phyloP scores from a whole-genome alignment of 2,329 filamentous ascomycete species.

The Chrysosporium keratinophilum region DNA sequence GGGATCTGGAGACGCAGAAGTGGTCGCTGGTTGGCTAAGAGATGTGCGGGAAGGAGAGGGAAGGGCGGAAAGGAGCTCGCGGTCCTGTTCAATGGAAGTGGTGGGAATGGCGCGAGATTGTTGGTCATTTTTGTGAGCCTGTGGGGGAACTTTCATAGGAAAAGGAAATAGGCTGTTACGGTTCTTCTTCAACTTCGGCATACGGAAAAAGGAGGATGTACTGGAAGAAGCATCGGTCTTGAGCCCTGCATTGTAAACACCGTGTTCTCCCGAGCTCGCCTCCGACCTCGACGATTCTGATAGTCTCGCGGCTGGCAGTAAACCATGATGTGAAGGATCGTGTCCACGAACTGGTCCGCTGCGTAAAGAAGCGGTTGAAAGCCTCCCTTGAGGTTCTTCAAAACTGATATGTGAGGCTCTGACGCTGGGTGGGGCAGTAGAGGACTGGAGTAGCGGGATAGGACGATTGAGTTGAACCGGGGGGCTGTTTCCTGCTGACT shows the following conservation, averaged over 20 bases:
- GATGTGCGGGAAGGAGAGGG: slow-evolving; percentile 45
- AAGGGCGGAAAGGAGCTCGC: slow-evolving; percentile 32
- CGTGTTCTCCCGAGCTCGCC: slow-evolving; percentile 61
- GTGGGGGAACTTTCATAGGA: slow-evolving; percentile 57
- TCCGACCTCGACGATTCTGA: slow-evolving; percentile 89
- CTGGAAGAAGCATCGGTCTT: slow-evolving; percentile 55
- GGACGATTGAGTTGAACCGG: neutral
- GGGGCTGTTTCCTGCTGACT: neutral
- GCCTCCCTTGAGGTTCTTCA: slow-evolving; percentile 47
- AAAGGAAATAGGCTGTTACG: slow-evolving; percentile 74
- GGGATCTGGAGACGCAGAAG: slow-evolving; percentile 35
- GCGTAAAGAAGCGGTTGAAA: slow-evolving; percentile 38
- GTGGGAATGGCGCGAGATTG: slow-evolving; percentile 17
- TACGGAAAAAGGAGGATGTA: slow-evolving; percentile 66
- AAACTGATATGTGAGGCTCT: slow-evolving; percentile 45
- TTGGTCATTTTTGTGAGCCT: slow-evolving; percentile 12
- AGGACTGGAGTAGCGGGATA: slow-evolving; percentile 15
- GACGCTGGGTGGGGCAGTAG: slow-evolving; percentile 23
- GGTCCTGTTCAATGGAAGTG: slow-evolving; percentile 22
- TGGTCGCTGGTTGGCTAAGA: slow-evolving; percentile 40
- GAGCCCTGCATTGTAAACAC: slow-evolving; percentile 48
- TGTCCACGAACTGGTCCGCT: slow-evolving; percentile 46
- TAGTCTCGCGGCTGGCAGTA: slow-evolving; percentile 53
- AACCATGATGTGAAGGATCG: slow-evolving; percentile 52
- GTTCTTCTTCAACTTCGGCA: slow-evolving; percentile 66